These are phyloP conservation scores for Pseudevernia furfuracea DNA, from an alignment of 495 filamentous ascomycete genomes.

Conservation along the genomic window DNA sequence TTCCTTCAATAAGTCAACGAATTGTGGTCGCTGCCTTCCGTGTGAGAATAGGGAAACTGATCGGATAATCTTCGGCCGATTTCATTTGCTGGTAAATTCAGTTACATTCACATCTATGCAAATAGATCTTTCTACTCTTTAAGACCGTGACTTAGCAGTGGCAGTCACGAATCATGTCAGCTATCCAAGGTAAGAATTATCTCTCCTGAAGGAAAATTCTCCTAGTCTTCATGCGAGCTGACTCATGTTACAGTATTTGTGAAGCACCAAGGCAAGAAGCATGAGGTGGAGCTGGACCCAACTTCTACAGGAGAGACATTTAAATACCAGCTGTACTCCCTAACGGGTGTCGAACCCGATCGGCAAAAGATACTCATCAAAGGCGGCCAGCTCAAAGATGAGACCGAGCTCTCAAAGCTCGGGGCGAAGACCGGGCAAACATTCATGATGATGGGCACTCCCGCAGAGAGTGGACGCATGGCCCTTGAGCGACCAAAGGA, in stretches of 20 bases:
- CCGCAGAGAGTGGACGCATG: conserved; percentile 50
- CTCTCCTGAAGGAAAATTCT: too few relatives aligned
- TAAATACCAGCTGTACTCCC: conserved; percentile 89
- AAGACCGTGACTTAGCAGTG: neutral
- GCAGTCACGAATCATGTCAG: conserved; percentile 18
- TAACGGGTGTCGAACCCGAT: conserved; percentile 93
- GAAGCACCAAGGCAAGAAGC: conserved; percentile 88
- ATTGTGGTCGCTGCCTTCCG: too few relatives aligned
- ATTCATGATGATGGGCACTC: conserved; percentile 97
- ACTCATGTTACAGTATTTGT: conserved; percentile 61
- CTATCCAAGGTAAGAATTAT: conserved; percentile 25
- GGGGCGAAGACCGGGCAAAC: conserved; percentile 76
- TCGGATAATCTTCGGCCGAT: conserved; percentile 3
- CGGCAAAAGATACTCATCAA: conserved; percentile 94
- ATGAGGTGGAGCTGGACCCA: conserved; percentile 86
- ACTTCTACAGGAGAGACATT: conserved; percentile 80
- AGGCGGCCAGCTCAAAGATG: conserved; percentile 91
- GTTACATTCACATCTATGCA: neutral
- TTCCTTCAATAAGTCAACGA: too few relatives aligned
- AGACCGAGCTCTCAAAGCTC: conserved; percentile 74
- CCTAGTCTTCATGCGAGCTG: neutral
- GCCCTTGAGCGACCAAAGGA: conserved; percentile 69
- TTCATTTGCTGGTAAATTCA: neutral
- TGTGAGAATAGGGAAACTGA: neutral
- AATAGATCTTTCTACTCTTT: neutral